Evolutionary conservation across 495 filamentous ascomycete genomes (phyloP), one percentile per base, ranked within the genome.

Genomic region (Penicillium flavigenum): DNA sequence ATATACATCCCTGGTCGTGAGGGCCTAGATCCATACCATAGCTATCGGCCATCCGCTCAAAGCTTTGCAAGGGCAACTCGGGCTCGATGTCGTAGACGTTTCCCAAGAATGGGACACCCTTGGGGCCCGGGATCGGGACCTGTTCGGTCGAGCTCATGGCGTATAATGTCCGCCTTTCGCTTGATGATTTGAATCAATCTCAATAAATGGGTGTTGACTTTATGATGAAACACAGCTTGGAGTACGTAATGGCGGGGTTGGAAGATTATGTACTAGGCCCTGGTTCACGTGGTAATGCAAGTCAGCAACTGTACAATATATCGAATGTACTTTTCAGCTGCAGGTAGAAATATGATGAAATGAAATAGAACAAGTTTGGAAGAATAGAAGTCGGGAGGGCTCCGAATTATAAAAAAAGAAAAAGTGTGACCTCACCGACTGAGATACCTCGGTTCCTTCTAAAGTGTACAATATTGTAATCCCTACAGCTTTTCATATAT

Each of bases 91-190:
- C 82, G 36, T 78, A 78, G 59, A 87, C 66, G 61, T 90, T 89
- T 8, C 86, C 86, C n/a, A 89, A 57, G 22, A 89, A 50, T 0
- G 86, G 86, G 12, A 88, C 63, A 5, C 85, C 84, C n/a, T 76
- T 79, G 9, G 86, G 86, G 34, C 78, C 75, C 3, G 86, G 86
- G 55, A 88, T 87, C 32, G 68, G 72, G 41, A 71, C 52, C 31
- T 63, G 36, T 16, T 63, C 62, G 43, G 54, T 36, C 19, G 62
- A 51, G 24, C 20, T 61, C 65, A 66, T 72, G 29, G 45, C 49
- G 43, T 54, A 29, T 51, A 7, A 27, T 19, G 16, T 31, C 12
- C 20, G 44, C 20, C 17, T 38, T 19, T 54, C 39, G 16, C 10
- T 34, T 34, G 11, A 5, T 11, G 4, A 34, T 1, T 34, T 34